Base-by-base conservation (phyloP, 2,329 filamentous ascomycete species). In the Blastomyces parvus region DNA sequence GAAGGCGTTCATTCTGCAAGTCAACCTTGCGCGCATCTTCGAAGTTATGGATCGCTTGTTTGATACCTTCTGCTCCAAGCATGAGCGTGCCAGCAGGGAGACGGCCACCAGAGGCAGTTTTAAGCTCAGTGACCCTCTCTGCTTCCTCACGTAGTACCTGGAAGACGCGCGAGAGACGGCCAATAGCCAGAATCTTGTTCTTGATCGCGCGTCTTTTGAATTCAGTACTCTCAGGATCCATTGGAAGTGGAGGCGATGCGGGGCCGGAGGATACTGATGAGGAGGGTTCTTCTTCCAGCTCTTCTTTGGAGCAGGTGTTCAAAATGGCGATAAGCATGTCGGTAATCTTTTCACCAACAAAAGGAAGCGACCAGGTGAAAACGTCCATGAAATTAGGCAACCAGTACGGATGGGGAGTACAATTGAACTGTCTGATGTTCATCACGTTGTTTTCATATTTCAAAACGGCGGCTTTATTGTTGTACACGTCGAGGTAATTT, bases 371-470 rank as follows among this genome's bases (percentile, higher is more conserved):
- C 94, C 94, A 99, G n/a, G 94, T 99, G 75, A 99, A 99, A 67
- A 99, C 94, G 73, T 99, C 94, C 94, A 99, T 99, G 75, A 99
- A 99, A 81, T 99, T 99, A 62, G 94, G 94, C 59, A 99, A 85
- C 94, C 94, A 99, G 82, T 99, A 99, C 7, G 94, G 94, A 76
- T 99, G 94, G 42, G 94, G 94, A 27, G 94, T 97, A 84, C 93
- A 99, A 83, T 99, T 99, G 82, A 99, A 99, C 78, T 99, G 94
- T 64, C 94, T 86, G 74, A 99, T 99, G 82, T 99, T 99, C 94
- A 99, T 99, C 66, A 99, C 94, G 73, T 99, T 99, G 79, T 99
- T 99, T 80, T 99, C 94, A 76, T 99, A 99, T 80, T 99, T 99
- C 71, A 99, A 82, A 50, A 99, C 94, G 0, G 94, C 94, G 1